phyloP scores from a whole-genome alignment of 129 eudicot species.

The Chrysanthemum seticuspe region DNA sequence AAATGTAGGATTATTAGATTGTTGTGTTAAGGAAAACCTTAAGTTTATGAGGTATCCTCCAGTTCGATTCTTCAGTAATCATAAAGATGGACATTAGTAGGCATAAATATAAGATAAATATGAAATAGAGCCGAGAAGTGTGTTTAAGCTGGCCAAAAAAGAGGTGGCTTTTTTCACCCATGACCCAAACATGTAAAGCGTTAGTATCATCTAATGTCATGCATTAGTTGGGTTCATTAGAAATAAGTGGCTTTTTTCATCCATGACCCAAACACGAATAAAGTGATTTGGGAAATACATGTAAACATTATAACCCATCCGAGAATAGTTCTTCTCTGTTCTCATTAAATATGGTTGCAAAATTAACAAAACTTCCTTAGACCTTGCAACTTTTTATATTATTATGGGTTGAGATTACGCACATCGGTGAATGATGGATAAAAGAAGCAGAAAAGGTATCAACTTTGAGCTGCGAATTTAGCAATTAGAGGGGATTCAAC shows the following conservation, averaged over 20 bases:
- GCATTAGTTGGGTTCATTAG: too few species aligned
- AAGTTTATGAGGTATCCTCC: conserved; percentile 86
- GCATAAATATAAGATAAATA: not conserved
- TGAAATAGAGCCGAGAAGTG: not conserved
- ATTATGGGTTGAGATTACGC: too few species aligned
- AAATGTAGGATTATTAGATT: conserved; percentile 6
- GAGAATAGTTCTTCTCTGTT: conserved; percentile 72
- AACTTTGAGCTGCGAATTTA: conserved; percentile 56
- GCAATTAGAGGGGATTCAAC: conserved; percentile 53
- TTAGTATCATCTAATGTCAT: too few species aligned
- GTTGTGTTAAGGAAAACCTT: conserved; percentile 45
- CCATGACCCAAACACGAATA: too few species aligned
- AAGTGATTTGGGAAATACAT: conserved; percentile 37
- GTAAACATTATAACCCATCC: conserved; percentile 89
- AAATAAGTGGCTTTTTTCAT: too few species aligned
- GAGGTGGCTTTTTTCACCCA: too few species aligned
- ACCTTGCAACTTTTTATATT: not conserved
- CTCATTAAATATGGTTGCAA: conserved; percentile 52
- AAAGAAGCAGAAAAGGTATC: conserved; percentile 5
- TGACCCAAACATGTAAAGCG: too few species aligned
- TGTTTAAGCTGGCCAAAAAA: conserved; percentile 12
- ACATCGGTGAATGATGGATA: not conserved
- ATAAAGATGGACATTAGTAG: conserved; percentile 20
- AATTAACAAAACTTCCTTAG: not conserved
- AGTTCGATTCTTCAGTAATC: conserved; percentile 76